Evolutionary conservation across 768 basidiomycete species (phyloP), one percentile per base, ranked within the genome.

Genomic region (Hortiboletus campestris): DNA sequence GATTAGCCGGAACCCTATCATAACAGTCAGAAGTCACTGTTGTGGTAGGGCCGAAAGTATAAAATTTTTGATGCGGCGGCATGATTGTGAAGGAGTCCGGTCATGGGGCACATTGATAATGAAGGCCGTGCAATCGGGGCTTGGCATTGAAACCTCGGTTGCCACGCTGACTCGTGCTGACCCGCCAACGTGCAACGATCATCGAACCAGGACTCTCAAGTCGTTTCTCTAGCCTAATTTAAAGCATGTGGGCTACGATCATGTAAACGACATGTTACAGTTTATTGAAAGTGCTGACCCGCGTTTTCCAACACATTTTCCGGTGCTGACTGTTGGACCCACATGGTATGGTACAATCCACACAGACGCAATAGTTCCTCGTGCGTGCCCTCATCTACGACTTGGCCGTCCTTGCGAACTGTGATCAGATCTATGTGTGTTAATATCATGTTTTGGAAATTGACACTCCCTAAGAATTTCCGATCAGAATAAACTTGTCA

Each of bases 351-450:
- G 68, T 94, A 94, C 55, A 93, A 66, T 2, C 91, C 89, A 13
- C 82, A 82, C 14, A 72, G 71, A 22, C 77, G 81, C 70, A 98
- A 74, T 17, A 98, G 76, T 67, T 92, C 85, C 36, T 93, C 89
- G 67, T 98, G 97, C 0, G 91, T 94, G 13, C 96, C 97, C 70
- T 96, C 84, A 70, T 99, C 97, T 7, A 87, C 86, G 4, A 98
- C 91, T 48, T 82, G 72, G 0, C 97, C 97, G n/a, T 94, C 90
- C 66, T 83, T 85, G 47, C 98, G 80, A 13, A 98, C 95, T 46
- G 98, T 90, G 70, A 98, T 98, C 16, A 94, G 72, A 68, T 99
- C 96, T 88, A 66, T 31, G 51, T 10, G 35, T 25, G 25, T 19
- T 12, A 2, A 34, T 6, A n/a, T 22, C 28, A 9, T 17, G 7